Evolutionary conservation across 2,329 filamentous ascomycete genomes (phyloP), one percentile per base, ranked within the genome.

Genomic region (Hypomyces perniciosus): DNA sequence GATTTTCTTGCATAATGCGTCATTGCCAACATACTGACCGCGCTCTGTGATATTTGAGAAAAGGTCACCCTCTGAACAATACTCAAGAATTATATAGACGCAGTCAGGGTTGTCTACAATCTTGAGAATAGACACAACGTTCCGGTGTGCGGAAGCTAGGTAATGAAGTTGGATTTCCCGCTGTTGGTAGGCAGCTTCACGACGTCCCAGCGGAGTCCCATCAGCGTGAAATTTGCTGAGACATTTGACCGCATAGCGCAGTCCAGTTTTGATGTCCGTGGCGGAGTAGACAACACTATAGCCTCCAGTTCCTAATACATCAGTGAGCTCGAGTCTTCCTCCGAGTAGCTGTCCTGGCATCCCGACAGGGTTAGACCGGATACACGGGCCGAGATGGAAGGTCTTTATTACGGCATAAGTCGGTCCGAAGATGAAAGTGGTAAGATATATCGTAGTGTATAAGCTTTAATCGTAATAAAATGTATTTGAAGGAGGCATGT

Each of bases 1-100:
- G 51, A 90, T 85, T 59, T 82, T 82, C 74, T 86, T 90, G 77
- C 87, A 88, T 67, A 96, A 80, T 63, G 83, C 80, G 74, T 97
- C 92, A 74, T 96, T 91, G 72, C 89, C 88, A 62, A 96, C 85
- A 69, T 95, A 99, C 68, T 89, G 88, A 66, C 90, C 88, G 64
- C 88, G 83, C 71, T 97, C 92, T 55, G 93, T 97, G 72, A 99
- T 99, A 74, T 95, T 96, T 68, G 88, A 86, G 73, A 99, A 99
- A 57, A 99, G 74, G 68, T 99, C 93, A 65, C 93, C 93, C 69
- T 97, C 93, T 6, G 90, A 90, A 74, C 92, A 97, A 70, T 91
- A 97, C 70, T 99, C 93, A 68, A 99, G 80, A 58, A 99, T 87
- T 62, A 97, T 92, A 72, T 90, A 97, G 57, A 91, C 95, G 78